Base-by-base conservation (phyloP, 176 grass and related monocot species). In the Oryza punctata region DNA sequence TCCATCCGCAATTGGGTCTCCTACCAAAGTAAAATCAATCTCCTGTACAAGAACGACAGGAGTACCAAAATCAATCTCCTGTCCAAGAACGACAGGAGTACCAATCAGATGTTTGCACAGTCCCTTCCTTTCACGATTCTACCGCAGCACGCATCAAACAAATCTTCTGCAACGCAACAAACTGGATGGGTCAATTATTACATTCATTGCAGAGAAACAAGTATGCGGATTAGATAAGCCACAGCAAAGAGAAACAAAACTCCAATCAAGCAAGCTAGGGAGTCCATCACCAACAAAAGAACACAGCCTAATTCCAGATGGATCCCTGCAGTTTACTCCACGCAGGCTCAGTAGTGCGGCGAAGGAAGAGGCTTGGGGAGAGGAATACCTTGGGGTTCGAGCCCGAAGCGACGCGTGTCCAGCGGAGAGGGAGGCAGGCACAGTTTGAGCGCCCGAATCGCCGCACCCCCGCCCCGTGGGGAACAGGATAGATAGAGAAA, bases 1-100 rank as follows among this genome's bases (percentile, higher is more conserved):
- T 44, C 26, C 74, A 47, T 10, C 67, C 44, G 0, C 30, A 26
- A n/a, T 64, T 21, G 5, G n/a, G n/a, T 61, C 57, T 8, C 83
- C 83, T 81, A 45, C 8, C 5, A 25, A 70, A 26, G 24, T 3
- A 85, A 63, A 85, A 63, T 10, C 18, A 21, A 71, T 38, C 69
- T 50, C 38, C 46, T 12, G 21, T 19, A 13, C 18, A 47, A 52
- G 29, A 21, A 52, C 46, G 12, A 46, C 44, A 46, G 44, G 30
- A 32, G 30, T 4, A 32, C 30, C 5, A 85, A 63, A 85, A 63
- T 10, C 16, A 21, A 71, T 38, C 69, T 50, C 38, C 46, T 12
- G 21, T 19, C 21, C 16, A 47, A 52, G 29, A 21, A 52, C 47
- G 12, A 47, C 45, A 47, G 45, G 12, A 47, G 13, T 57, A 57